Percentiles rank a stretch among this genome's conserved stretches.
Evolutionary conservation across 2,329 filamentous ascomycete genomes (phyloP).

Genomic region (Cordyceps cateniannulata): DNA sequence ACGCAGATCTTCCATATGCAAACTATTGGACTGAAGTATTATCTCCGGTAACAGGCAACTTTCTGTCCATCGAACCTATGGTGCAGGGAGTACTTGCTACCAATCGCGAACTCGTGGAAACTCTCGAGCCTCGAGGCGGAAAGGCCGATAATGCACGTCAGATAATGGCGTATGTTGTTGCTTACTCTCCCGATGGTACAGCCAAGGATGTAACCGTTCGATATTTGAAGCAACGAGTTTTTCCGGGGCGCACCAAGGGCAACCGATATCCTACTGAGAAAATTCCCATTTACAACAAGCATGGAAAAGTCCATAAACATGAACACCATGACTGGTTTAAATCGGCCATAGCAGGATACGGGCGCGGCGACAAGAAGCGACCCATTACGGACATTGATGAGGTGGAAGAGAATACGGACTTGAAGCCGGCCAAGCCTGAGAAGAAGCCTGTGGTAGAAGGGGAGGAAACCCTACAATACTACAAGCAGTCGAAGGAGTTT

Average conservation of each 20-base stretch:
- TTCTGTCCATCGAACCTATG: conserved; percentile 71
- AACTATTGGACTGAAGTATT: conserved; percentile 91
- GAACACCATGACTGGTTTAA: conserved; percentile 88
- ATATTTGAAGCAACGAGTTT: conserved; percentile 74
- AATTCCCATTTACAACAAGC: conserved; percentile 68
- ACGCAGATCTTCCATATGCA: conserved; percentile 73
- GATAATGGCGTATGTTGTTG: conserved; percentile 83
- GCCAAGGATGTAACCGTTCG: conserved; percentile 93
- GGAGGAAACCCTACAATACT: conserved; percentile 78
- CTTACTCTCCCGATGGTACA: conserved; percentile 74
- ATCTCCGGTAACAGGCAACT: conserved; percentile 73
- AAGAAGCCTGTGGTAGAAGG: conserved; percentile 69
- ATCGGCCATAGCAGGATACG: conserved; percentile 68
- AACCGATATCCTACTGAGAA: conserved; percentile 73
- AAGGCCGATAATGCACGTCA: conserved; percentile 84
- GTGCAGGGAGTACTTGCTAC: conserved; percentile 64
- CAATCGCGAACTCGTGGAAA: conserved; percentile 63
- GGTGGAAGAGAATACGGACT: conserved; percentile 69
- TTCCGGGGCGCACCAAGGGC: conserved; percentile 87
- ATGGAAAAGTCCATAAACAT: conserved; percentile 70
- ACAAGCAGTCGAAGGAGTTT: conserved; percentile 80
- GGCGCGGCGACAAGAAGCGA: conserved; percentile 37
- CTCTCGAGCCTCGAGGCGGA: conserved; percentile 74
- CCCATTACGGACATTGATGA: conserved; percentile 68
- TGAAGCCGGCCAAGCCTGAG: conserved; percentile 65